Percentiles rank a stretch among this genome's conserved stretches.
Conservation (phyloP, 345 rosid genomes). For the Arabidopsis arenosa region DNA sequence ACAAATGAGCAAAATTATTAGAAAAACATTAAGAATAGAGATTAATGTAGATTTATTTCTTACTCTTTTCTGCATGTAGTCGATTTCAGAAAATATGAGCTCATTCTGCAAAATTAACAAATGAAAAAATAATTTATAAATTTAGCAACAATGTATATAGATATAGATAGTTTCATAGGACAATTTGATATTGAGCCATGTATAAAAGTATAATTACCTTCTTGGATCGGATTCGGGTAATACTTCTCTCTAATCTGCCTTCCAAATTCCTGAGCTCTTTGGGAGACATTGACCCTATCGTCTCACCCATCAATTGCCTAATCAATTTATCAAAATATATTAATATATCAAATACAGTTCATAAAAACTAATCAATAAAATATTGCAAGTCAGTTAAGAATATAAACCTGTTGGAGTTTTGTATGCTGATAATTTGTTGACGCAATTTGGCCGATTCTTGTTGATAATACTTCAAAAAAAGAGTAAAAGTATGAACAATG, state of each 20-base stretch:
- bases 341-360: neutral
- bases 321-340: neutral
- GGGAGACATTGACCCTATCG: conserved; percentile 52
- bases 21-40: neutral
- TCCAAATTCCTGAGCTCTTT: conserved; percentile 80
- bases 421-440: conserved; percentile 65
- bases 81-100: conserved; percentile 83
- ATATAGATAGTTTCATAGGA: neutral
- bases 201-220: conserved; percentile 55
- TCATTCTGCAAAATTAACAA: conserved; percentile 65
- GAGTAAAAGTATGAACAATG: neutral
- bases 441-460: conserved; percentile 88
- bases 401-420: conserved; percentile 71
- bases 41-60: conserved; percentile 4
- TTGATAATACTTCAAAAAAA: conserved; percentile 67
- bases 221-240: conserved; percentile 83
- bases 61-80: conserved; percentile 96
- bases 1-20: conserved; percentile 16
- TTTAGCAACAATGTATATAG: neutral
- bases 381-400: neutral
- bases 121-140: neutral
- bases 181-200: neutral
- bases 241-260: conserved; percentile 72
- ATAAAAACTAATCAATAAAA: neutral
- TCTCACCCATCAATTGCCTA: conserved; percentile 89